Conservation (phyloP, 148 eudicot genomes). For the Polygonum aviculare region DNA sequence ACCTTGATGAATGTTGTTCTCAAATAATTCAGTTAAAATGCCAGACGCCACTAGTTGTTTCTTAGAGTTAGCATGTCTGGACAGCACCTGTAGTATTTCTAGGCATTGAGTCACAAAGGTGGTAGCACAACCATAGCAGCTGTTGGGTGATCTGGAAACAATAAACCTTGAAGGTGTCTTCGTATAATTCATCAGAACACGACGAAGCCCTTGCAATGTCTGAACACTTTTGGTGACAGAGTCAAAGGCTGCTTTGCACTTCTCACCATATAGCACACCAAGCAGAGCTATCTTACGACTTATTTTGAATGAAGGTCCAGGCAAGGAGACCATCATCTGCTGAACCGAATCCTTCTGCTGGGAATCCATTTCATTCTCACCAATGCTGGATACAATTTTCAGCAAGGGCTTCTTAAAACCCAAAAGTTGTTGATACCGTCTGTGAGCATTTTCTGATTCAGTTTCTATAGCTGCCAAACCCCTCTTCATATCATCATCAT, state of each 20-base stretch:
- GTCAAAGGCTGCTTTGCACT: constrained; percentile 99
- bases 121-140: constrained; percentile 98
- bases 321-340: constrained; percentile 99
- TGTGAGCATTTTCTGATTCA: constrained; percentile 99
- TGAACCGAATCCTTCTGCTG: constrained; percentile 99
- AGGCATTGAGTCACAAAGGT: constrained; percentile 92
- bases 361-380: constrained; percentile 97
- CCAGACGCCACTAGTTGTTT: constrained; percentile 92
- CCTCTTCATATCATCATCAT: constrained; percentile 98
- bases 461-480: constrained; percentile 97
- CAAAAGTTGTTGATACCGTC: constrained; percentile 95
- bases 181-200: constrained; percentile 81
- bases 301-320: constrained; percentile 95
- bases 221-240: constrained; percentile 99
- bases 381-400: constrained; percentile 96
- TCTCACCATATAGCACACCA: constrained; percentile 98
- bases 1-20: constrained; percentile 95
- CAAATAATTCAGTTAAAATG: constrained; percentile 90
- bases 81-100: constrained; percentile 87
- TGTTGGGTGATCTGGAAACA: constrained; percentile 75
- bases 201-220: constrained; percentile 98
- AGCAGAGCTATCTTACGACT: constrained; percentile 98
- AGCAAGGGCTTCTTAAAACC: constrained; percentile 96
- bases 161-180: constrained; percentile 66
- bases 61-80: constrained; percentile 82